Conservation (phyloP, 441 rosid genomes). For the Eruca vesicaria region DNA sequence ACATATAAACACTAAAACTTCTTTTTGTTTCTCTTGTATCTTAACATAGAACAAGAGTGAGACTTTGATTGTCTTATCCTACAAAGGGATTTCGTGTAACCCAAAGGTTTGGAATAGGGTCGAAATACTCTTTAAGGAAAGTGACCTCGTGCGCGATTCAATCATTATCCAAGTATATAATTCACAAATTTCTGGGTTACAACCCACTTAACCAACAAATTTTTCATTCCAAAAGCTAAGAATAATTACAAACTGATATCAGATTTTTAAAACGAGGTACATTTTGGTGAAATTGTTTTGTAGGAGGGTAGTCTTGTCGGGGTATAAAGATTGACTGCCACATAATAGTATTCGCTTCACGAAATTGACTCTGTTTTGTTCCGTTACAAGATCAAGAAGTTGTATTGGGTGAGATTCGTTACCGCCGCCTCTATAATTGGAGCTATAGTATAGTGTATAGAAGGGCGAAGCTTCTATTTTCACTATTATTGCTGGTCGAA, state of each 20-base stretch:
- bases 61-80: too few relatives aligned
- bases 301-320: background rate
- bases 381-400: background rate
- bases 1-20: too few relatives aligned
- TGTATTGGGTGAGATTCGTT: background rate
- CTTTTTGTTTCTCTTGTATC: too few relatives aligned
- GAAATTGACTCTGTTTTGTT: slow-evolving; percentile 5
- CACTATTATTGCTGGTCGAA: slow-evolving; percentile 18
- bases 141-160: too few relatives aligned
- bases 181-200: too few relatives aligned
- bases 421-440: slow-evolving; percentile 25
- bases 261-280: background rate
- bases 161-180: too few relatives aligned
- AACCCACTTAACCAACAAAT: too few relatives aligned
- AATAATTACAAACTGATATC: background rate
- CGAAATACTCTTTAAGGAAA: too few relatives aligned
- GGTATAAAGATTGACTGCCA: slow-evolving; percentile 21
- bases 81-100: too few relatives aligned
- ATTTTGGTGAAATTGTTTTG: background rate
- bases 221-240: background rate
- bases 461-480: background rate
- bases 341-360: slow-evolving; percentile 12
- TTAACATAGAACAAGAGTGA: too few relatives aligned
- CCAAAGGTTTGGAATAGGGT: too few relatives aligned
- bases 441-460: background rate